These are phyloP conservation scores for Artemisia annua DNA, from an alignment of 129 eudicot genomes.

Conservation along the genomic window DNA sequence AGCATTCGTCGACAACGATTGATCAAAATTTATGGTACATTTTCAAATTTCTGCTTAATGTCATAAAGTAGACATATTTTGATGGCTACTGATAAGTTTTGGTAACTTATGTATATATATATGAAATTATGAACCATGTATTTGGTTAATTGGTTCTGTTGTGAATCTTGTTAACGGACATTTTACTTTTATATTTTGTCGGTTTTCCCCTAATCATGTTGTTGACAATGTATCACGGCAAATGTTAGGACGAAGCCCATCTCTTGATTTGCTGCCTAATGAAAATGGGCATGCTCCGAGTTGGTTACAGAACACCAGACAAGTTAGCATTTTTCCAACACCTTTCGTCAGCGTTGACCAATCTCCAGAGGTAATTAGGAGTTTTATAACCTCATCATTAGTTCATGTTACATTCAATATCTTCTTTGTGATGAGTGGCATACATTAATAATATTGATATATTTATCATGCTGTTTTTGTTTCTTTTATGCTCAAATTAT, in stretches of 20 bases:
- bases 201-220: background rate
- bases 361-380: slow-evolving; percentile 56
- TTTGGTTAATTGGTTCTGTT: background rate
- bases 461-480: no score
- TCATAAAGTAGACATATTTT: slow-evolving; percentile 8
- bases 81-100: background rate
- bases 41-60: background rate
- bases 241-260: slow-evolving; percentile 54
- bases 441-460: background rate
- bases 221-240: background rate
- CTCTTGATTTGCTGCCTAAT: slow-evolving; percentile 39
- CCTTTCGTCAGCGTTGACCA: slow-evolving; percentile 44
- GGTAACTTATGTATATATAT: background rate
- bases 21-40: slow-evolving; percentile 44
- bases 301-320: slow-evolving; percentile 38
- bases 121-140: no score
- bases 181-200: background rate
- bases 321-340: slow-evolving; percentile 54
- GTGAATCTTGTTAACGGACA: slow-evolving; percentile 1
- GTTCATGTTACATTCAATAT: slow-evolving; percentile 7
- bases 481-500: no score
- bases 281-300: slow-evolving; percentile 50
- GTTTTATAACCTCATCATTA: background rate
- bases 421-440: background rate
- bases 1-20: slow-evolving; percentile 65